Base-by-base conservation (phyloP, 2,329 filamentous ascomycete genomes). In the Mollisia scopiformis region DNA sequence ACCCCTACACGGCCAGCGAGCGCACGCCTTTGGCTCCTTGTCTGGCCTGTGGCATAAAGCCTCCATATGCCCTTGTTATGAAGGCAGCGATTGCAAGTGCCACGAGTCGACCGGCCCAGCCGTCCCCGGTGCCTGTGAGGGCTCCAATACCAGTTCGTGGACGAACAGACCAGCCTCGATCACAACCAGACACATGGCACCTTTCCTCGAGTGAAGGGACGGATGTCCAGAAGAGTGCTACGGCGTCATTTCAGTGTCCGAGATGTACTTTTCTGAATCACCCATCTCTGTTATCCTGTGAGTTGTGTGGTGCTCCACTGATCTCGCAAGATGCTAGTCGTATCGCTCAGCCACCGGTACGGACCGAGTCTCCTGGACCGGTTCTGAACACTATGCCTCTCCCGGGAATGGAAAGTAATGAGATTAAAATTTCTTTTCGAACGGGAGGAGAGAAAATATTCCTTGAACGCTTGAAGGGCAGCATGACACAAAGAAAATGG, bases 261-360 rank as follows among this genome's bases (percentile, higher is more conserved):
- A 83, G 95, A 63, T 99, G 95, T 73, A 99, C 95, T 1, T 98
- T 98, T 71, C 82, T 89, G 39, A 99, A 99, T 68, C 92, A 98
- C 72, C 92, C 93, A 1, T 97, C 92, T 2, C 78, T 99, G 13
- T 77, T 87, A 13, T 86, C 88, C 5, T 99, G 95, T 71, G 95
- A 99, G 76, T 93, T 99, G 55, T 99, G 95, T 71, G 92, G 92
- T 13, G 91, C 89, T 0, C 84, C 92, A 7, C 79, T 97, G 3
- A 77, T 87, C 53, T 85, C 86, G 14, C 82, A 80, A 64, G 79
- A 80, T 56, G 69, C 78, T 49, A 63, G 78, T 68, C 69, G 75
- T 46, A 52, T 78, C 61, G 77, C 76, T 30, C 78, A 79, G 21
- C 72, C 78, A 23, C 73, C 78, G 47, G 70, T 68, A 23, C 83